A percentile compares a stretch with the other conserved stretches of the same genome.
phyloP scores from a whole-genome alignment of 306 rosid species.

The Lathyrus tuberosus region DNA sequence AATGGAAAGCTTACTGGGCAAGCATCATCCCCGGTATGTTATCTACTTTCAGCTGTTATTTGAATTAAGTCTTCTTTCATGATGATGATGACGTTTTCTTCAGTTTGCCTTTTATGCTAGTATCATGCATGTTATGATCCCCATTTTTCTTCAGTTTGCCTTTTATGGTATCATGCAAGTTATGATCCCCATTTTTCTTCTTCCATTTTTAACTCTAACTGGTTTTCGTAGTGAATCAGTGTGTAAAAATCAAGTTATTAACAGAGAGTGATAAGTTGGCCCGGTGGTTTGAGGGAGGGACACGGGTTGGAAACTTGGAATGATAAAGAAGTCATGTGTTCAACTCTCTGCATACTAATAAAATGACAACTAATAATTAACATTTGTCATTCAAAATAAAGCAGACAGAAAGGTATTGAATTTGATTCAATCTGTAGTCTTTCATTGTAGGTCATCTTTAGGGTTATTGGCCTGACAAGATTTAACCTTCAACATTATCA shows the following conservation, averaged over 20 bases:
- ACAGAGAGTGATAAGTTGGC: not conserved
- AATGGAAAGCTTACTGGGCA: slow-evolving; percentile 82
- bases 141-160: slow-evolving; percentile 12
- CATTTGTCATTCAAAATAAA: not conserved
- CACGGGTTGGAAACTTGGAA: not conserved
- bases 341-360: not conserved
- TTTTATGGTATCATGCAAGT: slow-evolving; percentile 3
- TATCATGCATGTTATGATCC: slow-evolving; percentile 13
- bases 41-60: slow-evolving; percentile 25
- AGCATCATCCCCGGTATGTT: slow-evolving; percentile 79
- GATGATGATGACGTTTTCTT: not conserved
- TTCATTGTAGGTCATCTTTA: not conserved
- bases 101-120: slow-evolving; percentile 2
- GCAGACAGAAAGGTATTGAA: not conserved
- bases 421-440: not conserved
- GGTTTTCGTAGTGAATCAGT: slow-evolving; percentile 13
- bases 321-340: not conserved
- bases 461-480: not conserved
- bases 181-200: slow-evolving; percentile 4
- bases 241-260: slow-evolving; percentile 2
- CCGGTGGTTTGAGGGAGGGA: not conserved
- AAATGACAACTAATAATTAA: not conserved
- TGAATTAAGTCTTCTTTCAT: slow-evolving; percentile 12
- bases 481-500: slow-evolving; percentile 10
- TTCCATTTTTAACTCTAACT: slow-evolving; percentile 10